Percentiles rank a stretch among this genome's conserved stretches.
phyloP scores from a whole-genome alignment of 73 alveolate species.

The Tetrahymena thermophila region DNA sequence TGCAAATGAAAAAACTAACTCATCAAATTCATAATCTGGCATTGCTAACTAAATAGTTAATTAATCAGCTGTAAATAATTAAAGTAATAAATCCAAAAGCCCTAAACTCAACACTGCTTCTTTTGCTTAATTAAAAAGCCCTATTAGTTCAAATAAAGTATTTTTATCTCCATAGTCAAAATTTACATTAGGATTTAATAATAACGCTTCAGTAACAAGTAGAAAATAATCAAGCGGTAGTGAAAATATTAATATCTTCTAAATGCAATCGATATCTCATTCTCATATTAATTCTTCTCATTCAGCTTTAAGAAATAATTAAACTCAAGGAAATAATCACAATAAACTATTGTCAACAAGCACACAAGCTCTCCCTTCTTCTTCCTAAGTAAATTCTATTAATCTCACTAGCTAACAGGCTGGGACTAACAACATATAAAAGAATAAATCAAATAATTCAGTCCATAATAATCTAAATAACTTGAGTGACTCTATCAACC shows the following conservation, averaged over 20 bases:
- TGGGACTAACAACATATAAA: neutral
- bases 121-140: neutral
- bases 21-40: neutral
- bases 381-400: neutral
- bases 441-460: neutral
- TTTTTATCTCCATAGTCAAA: neutral
- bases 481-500: neutral
- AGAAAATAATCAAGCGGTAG: neutral
- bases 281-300: neutral
- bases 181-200: neutral
- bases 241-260: neutral
- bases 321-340: neutral
- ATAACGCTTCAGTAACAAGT: neutral
- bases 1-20: neutral
- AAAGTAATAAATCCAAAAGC: neutral
- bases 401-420: neutral
- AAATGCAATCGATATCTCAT: neutral
- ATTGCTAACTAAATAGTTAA: neutral
- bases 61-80: neutral
- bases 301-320: neutral
- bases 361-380: neutral
- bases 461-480: neutral
- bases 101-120: neutral
- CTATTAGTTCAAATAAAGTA: neutral
- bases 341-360: neutral